These are phyloP conservation scores for Fallopia convolvulus DNA, from an alignment of 148 eudicot species.

Conservation along the genomic window DNA sequence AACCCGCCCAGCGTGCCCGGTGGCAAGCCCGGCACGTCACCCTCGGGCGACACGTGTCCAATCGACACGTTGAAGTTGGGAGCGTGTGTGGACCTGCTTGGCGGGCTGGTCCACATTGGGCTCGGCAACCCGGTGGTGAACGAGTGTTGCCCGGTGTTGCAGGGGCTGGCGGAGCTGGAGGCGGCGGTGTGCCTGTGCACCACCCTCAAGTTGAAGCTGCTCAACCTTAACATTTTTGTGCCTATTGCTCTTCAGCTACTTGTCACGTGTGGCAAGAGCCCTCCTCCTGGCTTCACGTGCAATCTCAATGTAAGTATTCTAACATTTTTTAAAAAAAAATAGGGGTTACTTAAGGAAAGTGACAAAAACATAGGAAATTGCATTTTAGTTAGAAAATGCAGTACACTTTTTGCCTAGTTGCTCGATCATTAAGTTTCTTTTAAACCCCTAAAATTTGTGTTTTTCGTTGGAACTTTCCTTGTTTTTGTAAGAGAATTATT, in stretches of 20 bases:
- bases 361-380: background rate
- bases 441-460: no score
- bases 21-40: conserved; percentile 35
- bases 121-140: conserved; percentile 56
- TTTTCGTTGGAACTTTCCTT: no score
- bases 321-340: background rate
- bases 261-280: conserved; percentile 78
- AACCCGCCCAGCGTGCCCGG: conserved; percentile 14
- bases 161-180: conserved; percentile 63
- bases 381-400: no score
- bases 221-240: conserved; percentile 55
- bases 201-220: conserved; percentile 59
- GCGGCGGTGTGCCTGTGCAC: conserved; percentile 93
- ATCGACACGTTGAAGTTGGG: conserved; percentile 69
- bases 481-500: no score
- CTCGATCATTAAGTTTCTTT: no score
- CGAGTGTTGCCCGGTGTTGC: conserved; percentile 64
- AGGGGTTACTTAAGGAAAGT: background rate
- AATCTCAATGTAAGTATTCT: conserved; percentile 24
- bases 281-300: conserved; percentile 93
- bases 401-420: no score
- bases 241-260: conserved; percentile 88
- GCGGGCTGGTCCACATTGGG: conserved; percentile 76
- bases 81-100: conserved; percentile 85
- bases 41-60: conserved; percentile 41